Conservation (phyloP, 1,284 basidiomycete species). For the Naganishia liquefaciens region DNA sequence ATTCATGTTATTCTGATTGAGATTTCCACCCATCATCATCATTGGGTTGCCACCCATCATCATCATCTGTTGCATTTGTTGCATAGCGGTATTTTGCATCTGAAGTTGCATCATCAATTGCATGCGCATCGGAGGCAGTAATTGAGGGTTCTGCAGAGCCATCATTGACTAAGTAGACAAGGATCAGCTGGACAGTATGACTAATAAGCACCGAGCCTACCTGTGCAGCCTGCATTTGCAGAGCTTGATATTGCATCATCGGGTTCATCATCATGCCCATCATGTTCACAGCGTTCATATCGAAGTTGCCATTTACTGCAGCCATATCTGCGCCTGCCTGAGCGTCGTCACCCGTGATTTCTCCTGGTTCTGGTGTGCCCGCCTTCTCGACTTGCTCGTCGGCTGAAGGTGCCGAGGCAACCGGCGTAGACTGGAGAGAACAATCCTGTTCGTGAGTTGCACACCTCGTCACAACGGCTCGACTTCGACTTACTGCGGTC, state of each 20-base stretch:
- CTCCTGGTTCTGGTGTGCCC: conserved; percentile 27
- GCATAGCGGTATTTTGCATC: conserved; percentile 32
- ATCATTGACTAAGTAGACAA: conserved; percentile 26
- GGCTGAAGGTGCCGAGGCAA: neutral
- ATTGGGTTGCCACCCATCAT: conserved; percentile 30
- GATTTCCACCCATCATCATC: conserved; percentile 32
- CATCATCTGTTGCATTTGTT: conserved; percentile 19
- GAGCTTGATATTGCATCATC: conserved; percentile 39
- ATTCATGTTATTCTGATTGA: conserved; percentile 11
- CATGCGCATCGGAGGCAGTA: conserved; percentile 31
- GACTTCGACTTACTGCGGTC: conserved; percentile 1
- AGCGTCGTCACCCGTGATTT: conserved; percentile 13
- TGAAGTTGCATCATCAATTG: conserved; percentile 32
- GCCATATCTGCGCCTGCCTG: conserved; percentile 1
- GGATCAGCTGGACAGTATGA: neutral
- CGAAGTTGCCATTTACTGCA: conserved; percentile 18
- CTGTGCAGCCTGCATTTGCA: conserved; percentile 34
- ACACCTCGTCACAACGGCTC: neutral
- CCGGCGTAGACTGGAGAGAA: neutral
- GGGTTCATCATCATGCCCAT: conserved; percentile 32
- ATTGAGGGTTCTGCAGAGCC: conserved; percentile 31
- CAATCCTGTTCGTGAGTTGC: neutral
- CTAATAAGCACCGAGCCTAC: conserved; percentile 4
- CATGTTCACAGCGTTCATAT: conserved; percentile 28
- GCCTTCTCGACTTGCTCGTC: conserved; percentile 3